Conservation (phyloP, 2,329 filamentous ascomycete genomes). For the Xylariaceae sp. region DNA sequence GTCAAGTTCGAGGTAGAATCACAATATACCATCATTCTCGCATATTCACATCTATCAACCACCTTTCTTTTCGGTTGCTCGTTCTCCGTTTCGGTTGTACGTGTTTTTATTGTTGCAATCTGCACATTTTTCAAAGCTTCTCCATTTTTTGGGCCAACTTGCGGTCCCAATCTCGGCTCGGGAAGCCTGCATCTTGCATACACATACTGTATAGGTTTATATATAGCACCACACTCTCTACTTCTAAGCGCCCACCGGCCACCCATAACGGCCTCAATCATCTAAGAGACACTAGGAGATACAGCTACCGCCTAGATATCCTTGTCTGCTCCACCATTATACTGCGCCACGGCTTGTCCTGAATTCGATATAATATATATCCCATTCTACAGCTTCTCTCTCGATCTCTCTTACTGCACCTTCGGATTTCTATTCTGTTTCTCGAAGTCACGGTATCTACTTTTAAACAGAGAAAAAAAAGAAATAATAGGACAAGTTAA, state of each 20-base stretch:
- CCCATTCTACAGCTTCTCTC: constrained; percentile 12
- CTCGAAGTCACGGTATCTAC: constrained; percentile 7
- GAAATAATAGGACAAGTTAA: not conserved
- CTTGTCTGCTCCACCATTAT: constrained; percentile 24
- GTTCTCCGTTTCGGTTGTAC: constrained; percentile 18
- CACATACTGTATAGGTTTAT: constrained; percentile 29
- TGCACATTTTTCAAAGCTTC: constrained; percentile 17
- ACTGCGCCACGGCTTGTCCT: constrained; percentile 17
- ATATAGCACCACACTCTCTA: constrained; percentile 30
- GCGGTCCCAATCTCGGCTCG: constrained; percentile 38
- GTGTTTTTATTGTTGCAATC: constrained; percentile 16
- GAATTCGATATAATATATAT: constrained; percentile 26
- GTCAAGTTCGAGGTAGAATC: constrained; percentile 8
- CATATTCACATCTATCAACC: constrained; percentile 20
- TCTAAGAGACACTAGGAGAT: constrained; percentile 31
- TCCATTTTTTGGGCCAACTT: constrained; percentile 25
- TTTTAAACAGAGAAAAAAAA: not conserved
- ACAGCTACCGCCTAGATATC: constrained; percentile 36
- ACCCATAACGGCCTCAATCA: constrained; percentile 29
- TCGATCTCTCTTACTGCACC: not conserved
- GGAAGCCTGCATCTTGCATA: constrained; percentile 39
- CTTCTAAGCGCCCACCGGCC: constrained; percentile 39
- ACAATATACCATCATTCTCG: constrained; percentile 17
- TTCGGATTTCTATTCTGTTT: constrained; percentile 15
- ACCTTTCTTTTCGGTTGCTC: constrained; percentile 22